These are phyloP conservation scores for Blyttiomyces sp. DNA, from an alignment of 371 early-diverging fungal genomes.

Conservation along the genomic window DNA sequence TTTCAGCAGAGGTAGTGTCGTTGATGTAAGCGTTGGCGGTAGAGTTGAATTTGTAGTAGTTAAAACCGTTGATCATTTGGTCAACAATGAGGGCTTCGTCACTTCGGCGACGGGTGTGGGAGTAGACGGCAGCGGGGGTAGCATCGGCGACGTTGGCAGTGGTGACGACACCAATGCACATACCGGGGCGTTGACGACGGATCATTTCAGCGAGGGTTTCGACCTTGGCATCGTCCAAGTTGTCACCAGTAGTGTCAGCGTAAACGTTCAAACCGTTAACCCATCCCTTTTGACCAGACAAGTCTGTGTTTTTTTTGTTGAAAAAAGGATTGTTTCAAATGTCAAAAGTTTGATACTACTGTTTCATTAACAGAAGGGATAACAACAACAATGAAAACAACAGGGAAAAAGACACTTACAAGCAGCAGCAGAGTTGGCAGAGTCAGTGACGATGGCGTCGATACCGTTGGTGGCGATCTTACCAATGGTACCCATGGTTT, in stretches of 20 bases:
- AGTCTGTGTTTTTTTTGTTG: neutral
- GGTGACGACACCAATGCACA: constrained; percentile 69
- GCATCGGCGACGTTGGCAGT: constrained; percentile 71
- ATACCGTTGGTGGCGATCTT: constrained; percentile 68
- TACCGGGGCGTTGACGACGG: constrained; percentile 61
- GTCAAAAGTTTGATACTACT: neutral
- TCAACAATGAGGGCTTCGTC: constrained; percentile 58
- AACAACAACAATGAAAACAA: neutral
- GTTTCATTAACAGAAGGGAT: neutral
- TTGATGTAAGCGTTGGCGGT: neutral
- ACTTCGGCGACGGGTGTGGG: constrained; percentile 59
- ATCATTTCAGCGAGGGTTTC: constrained; percentile 67
- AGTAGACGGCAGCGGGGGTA: constrained; percentile 67
- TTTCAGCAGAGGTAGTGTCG: constrained; percentile 6
- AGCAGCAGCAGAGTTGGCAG: constrained; percentile 72
- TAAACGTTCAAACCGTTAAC: constrained; percentile 66
- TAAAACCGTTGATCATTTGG: constrained; percentile 60
- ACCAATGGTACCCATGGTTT: constrained; percentile 62
- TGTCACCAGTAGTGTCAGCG: constrained; percentile 28
- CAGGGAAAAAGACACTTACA: constrained; percentile 39
- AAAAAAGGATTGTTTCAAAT: neutral
- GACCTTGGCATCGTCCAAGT: constrained; percentile 32
- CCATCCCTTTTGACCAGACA: constrained; percentile 58
- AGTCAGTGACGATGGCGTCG: constrained; percentile 71
- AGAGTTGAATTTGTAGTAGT: constrained; percentile 4